These are phyloP conservation scores for Ustilago crameri DNA, from an alignment of 1,284 basidiomycete species.

Conservation along the genomic window DNA sequence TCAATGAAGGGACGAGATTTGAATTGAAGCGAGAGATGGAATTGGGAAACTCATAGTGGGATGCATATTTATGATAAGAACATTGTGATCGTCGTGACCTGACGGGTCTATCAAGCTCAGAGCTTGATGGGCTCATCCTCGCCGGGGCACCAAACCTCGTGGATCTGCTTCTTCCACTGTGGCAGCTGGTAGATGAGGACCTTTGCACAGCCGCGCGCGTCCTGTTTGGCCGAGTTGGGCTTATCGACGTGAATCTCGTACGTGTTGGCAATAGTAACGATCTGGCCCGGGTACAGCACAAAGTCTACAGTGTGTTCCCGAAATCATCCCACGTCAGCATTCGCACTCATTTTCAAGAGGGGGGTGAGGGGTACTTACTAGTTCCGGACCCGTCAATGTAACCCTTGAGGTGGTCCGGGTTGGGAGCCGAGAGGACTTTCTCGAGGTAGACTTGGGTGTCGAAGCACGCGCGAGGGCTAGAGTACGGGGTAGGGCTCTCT, in stretches of 20 bases:
- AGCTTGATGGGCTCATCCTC: conserved; percentile 17
- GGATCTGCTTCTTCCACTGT: conserved; percentile 1
- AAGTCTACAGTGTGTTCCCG: conserved; percentile 12
- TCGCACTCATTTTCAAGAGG: neutral
- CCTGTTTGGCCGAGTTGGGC: neutral
- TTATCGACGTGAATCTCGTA: conserved; percentile 16
- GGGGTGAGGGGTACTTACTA: neutral
- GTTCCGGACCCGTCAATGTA: conserved; percentile 19
- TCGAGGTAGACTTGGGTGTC: conserved; percentile 9
- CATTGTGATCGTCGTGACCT: neutral
- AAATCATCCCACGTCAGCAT: neutral
- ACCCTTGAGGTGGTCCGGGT: conserved; percentile 5
- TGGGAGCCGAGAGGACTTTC: conserved; percentile 11
- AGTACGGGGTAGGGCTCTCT: neutral
- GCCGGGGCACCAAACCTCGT: conserved; percentile 22
- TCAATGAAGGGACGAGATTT: too few species aligned
- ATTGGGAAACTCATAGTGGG: too few species aligned
- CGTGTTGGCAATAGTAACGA: conserved; percentile 11
- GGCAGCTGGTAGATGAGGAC: conserved; percentile 15
- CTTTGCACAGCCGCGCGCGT: conserved; percentile 4
- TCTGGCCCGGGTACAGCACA: conserved; percentile 20
- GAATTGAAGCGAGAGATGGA: neutral
- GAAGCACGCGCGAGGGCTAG: conserved; percentile 15
- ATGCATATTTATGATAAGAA: too few species aligned
- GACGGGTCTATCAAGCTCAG: neutral